These are phyloP conservation scores for Xylaria digitata DNA, from an alignment of 2,329 filamentous ascomycete genomes.

Conservation along the genomic window DNA sequence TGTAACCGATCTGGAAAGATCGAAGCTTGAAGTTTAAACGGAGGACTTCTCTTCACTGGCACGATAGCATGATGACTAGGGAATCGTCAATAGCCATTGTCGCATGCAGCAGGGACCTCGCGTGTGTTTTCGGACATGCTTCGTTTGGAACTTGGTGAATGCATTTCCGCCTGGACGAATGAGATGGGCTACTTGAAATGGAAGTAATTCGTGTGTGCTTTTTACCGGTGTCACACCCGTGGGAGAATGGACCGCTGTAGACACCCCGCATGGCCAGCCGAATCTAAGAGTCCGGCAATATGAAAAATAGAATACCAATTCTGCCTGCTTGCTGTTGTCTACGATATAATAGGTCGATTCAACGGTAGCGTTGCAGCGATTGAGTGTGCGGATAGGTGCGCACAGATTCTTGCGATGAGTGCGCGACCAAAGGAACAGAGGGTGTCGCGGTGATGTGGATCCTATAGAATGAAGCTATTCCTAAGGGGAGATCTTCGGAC, in stretches of 20 bases:
- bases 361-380: neutral
- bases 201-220: neutral
- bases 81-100: neutral
- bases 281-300: conserved; percentile 10
- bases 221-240: conserved; percentile 25
- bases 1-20: neutral
- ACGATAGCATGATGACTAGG: neutral
- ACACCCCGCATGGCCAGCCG: neutral
- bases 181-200: neutral
- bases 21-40: conserved; percentile 1
- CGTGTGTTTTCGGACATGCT: conserved; percentile 1
- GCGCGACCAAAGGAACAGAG: too few relatives aligned
- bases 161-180: conserved; percentile 18
- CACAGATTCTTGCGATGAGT: neutral
- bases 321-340: conserved; percentile 9
- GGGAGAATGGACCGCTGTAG: conserved; percentile 9
- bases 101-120: neutral
- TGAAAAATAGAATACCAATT: neutral
- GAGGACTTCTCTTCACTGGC: neutral
- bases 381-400: neutral
- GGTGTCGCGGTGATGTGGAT: too few relatives aligned
- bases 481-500: too few relatives aligned
- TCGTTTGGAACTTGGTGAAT: conserved; percentile 1
- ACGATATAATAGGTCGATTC: neutral
- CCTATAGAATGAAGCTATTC: too few relatives aligned